Conservation (phyloP, 495 filamentous ascomycete genomes). For the Xylaria grammica region DNA sequence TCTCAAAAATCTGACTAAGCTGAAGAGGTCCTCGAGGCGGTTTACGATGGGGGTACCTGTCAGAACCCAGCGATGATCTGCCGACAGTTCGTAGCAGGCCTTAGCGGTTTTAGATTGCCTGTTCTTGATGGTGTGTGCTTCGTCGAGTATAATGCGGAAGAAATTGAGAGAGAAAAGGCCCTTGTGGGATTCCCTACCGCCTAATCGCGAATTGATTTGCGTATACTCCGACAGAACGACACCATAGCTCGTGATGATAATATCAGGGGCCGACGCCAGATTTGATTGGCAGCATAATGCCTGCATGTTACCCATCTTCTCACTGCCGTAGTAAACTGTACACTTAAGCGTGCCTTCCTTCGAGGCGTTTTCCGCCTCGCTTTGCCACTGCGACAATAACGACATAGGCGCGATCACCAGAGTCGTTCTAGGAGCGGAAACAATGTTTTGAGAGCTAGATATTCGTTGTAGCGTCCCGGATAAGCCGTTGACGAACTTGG, state of each 20-base stretch:
- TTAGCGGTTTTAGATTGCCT: conserved; percentile 85
- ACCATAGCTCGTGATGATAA: conserved; percentile 97
- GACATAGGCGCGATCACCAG: conserved; percentile 96
- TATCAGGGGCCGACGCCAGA: conserved; percentile 74
- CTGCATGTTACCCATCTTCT: conserved; percentile 77
- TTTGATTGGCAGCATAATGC: conserved; percentile 77
- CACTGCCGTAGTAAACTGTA: conserved; percentile 87
- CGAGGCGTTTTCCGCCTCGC: conserved; percentile 89
- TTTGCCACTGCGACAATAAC: conserved; percentile 92
- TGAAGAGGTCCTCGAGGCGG: conserved; percentile 95
- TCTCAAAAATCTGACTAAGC: conserved; percentile 84
- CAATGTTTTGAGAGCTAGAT: conserved; percentile 55
- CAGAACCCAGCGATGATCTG: conserved; percentile 87
- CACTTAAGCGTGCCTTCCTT: conserved; percentile 78
- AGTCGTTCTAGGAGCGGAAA: conserved; percentile 83
- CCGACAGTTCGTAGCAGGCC: conserved; percentile 87
- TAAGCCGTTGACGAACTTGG: conserved; percentile 39
- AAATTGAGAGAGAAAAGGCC: conserved; percentile 92
- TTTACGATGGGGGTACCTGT: conserved; percentile 98
- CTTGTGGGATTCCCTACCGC: conserved; percentile 62
- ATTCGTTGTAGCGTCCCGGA: conserved; percentile 61
- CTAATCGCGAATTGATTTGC: conserved; percentile 61
- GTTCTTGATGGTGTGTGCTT: conserved; percentile 95
- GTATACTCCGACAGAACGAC: conserved; percentile 89
- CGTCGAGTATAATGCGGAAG: conserved; percentile 92